phyloP scores from a whole-genome alignment of 2,329 filamentous ascomycete species.

The Nemania sp. region DNA sequence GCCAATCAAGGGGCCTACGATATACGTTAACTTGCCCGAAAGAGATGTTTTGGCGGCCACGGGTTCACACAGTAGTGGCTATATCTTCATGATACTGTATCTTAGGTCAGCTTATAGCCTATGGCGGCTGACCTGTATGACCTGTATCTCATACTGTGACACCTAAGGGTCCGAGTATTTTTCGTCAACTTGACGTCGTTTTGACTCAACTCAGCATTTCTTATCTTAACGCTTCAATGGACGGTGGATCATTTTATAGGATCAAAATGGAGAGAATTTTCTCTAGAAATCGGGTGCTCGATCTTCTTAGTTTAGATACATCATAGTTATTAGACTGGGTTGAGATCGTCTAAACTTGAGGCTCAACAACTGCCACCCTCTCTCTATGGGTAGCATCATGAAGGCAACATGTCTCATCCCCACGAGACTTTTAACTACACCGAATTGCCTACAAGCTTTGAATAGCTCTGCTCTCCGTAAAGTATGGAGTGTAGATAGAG shows the following conservation, averaged over 20 bases:
- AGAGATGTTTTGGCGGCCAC: not conserved
- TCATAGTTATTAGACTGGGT: not conserved
- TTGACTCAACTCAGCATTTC: constrained; percentile 32
- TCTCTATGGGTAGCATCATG: constrained; percentile 10
- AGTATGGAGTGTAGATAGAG: constrained; percentile 39
- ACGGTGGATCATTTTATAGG: not conserved
- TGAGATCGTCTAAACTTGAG: constrained; percentile 1
- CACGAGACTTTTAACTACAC: constrained; percentile 2
- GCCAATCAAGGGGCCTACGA: constrained; percentile 6
- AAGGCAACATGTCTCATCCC: constrained; percentile 21
- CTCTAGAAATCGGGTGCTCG: not conserved
- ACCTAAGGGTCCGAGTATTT: constrained; percentile 38
- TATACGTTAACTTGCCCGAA: not conserved
- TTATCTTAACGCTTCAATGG: not conserved
- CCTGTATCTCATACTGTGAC: too few relatives aligned
- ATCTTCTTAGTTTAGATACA: not conserved
- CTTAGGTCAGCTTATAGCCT: constrained; percentile 18
- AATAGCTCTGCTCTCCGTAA: constrained; percentile 2
- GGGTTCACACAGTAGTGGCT: not conserved
- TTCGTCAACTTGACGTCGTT: constrained; percentile 45
- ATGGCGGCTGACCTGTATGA: constrained; percentile 1
- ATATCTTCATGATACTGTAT: not conserved
- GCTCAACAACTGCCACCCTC: not conserved
- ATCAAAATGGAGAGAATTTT: not conserved
- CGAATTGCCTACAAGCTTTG: constrained; percentile 2